Evolutionary conservation across 441 rosid genomes (phyloP), one percentile per base, ranked within the genome.

Genomic region (Mallotus japonicus): DNA sequence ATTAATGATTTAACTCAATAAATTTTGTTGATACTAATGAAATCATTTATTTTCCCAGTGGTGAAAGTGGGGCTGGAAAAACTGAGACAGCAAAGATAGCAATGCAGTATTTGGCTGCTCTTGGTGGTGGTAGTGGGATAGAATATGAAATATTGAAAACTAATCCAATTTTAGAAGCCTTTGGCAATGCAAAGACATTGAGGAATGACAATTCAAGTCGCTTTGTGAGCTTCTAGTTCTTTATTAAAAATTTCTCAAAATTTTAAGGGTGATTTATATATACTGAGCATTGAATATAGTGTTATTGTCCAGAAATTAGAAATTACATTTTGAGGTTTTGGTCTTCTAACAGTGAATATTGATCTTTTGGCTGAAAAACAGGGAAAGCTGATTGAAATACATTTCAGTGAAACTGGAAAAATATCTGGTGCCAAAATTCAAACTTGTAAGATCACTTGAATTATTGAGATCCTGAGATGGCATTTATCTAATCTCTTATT

Each of bases 1-100:
- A 37, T 3, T 37, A 37, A 37, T 37, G 6, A 28, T 28, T 28
- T 37, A 37, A 6, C 40, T 37, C 40, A 37, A 37, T 37, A 37
- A 37, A 37, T 37, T 46, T 24, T 15, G 22, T 17, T 16, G 19
- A 62, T 61, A 62, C 19, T 62, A 71, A 51, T 67, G 67, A 46
- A 78, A 20, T 77, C 64, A 67, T 69, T 75, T 84, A 62, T 77
- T 81, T 79, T 71, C 81, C 54, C 86, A 96, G 99, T 37, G 99
- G 99, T 69, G 99, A 96, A 86, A 96, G 99, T 87, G 99, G 98
- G 79, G 99, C 99, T 40, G 99, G 99, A 71, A 96, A 96, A 85
- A 96, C 99, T 34, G 98, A 96, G 86, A 93, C 99, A 20, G 98
- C 99, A 62, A 96, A 96, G 90, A 93, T 93, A 85, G 97, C 98